Evolutionary conservation across 345 rosid species (phyloP), one percentile per base, ranked within the genome.

Genomic region (Bretschneidera sinensis): DNA sequence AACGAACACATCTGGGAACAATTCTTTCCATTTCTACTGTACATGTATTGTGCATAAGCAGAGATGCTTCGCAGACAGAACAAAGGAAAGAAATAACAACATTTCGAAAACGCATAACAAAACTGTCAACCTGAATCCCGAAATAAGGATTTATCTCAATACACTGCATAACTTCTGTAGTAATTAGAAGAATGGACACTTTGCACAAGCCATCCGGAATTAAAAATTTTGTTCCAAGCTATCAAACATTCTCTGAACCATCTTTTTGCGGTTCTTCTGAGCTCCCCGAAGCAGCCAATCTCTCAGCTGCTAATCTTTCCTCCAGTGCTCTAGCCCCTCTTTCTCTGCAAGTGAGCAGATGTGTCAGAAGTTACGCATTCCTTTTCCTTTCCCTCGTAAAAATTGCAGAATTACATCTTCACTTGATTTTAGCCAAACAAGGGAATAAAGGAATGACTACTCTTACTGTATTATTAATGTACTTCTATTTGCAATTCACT

Each of bases 311-410:
- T 63, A 94, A 83, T 78, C 96, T 88, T 79, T 91, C 99, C 77
- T 90, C 99, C 51, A 91, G 73, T 10, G 99, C 97, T 61, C 96
- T 83, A n/a, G 97, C 97, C 31, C 97, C 99, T 68, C 95, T 84
- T 83, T 95, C 97, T 77, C 97, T 95, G 89, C 86, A 78, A 49
- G 52, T 24, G 24, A 54, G 21, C 17, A 11, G 22, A 51, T 20
- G 9, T 6, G 10, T 39, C 15, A 39, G 45, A 55, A 31, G 24
- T 24, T 51, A 51, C 14, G 23, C 15, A 14, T n/a, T 49, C 17
- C 24, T 24, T 19, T 21, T 62, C 19, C 3, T 34, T 62, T 34
- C 15, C 28, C 17, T 2, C 2, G 0, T n/a, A 23, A 5, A 24
- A 1, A 23, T 2, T 17, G 16, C 31, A 2, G 23, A 14, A 54